Conservation (phyloP, 208 protist genomes). For the Acanthamoeba healyi region DNA sequence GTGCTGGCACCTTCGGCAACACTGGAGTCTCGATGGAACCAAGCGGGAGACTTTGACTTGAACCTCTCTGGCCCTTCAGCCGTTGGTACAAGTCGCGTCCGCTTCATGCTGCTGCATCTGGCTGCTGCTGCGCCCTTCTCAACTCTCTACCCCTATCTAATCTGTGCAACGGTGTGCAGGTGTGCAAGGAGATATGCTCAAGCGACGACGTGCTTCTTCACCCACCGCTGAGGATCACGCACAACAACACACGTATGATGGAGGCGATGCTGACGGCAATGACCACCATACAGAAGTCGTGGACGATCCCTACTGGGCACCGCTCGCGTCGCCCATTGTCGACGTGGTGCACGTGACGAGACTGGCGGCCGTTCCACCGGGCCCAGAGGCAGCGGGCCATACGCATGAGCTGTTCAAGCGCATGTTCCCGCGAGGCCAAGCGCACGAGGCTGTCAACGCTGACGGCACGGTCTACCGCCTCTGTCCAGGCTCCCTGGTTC, state of each 20-base stretch:
- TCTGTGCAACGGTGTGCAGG: no score
- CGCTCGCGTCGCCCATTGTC: not conserved
- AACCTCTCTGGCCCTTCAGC: not conserved
- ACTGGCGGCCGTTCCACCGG: not conserved
- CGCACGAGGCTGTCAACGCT: not conserved
- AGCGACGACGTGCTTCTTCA: no score
- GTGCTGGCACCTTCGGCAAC: not conserved
- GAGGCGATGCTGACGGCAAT: not conserved
- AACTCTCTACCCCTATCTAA: no score
- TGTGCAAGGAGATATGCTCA: no score
- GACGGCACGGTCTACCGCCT: not conserved
- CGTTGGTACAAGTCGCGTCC: not conserved
- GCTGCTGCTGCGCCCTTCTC: no score
- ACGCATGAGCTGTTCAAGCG: slow-evolving; percentile 1
- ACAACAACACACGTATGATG: not conserved
- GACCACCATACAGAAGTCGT: no score
- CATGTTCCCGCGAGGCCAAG: not conserved
- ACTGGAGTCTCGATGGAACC: not conserved
- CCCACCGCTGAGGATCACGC: no score
- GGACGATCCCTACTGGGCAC: not conserved
- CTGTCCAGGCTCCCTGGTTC: not conserved
- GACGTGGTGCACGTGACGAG: not conserved
- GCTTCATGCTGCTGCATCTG: not conserved
- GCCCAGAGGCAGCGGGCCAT: not conserved
- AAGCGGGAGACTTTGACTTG: not conserved